Evolutionary conservation across 176 grass and related monocot genomes (phyloP).

Genomic region (Triticum urartu): DNA sequence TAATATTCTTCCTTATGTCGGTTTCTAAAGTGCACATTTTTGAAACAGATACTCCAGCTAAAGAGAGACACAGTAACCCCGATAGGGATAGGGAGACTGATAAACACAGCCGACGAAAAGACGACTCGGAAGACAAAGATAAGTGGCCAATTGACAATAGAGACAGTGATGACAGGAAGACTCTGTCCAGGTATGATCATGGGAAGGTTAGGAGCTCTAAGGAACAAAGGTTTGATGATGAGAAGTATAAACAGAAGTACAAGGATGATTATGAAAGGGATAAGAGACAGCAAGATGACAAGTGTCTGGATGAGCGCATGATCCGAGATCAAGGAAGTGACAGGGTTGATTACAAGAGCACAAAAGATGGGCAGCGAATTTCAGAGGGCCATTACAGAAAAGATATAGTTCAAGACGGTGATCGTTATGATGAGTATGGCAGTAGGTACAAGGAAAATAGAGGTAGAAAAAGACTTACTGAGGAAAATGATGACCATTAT

Average conservation of each 20-base stretch:
- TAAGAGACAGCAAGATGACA: conserved; percentile 61
- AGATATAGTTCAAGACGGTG: conserved; percentile 53
- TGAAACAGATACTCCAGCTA: conserved; percentile 42
- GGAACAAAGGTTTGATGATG: conserved; percentile 73
- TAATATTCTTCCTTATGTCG: neutral
- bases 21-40: conserved; percentile 31
- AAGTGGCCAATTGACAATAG: conserved; percentile 62
- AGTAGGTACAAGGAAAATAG: conserved; percentile 69
- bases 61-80: conserved; percentile 50
- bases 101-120: conserved; percentile 62
- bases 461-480: conserved; percentile 61
- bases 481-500: conserved; percentile 62
- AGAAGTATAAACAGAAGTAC: conserved; percentile 77
- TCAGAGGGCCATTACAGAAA: conserved; percentile 73
- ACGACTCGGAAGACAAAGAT: conserved; percentile 65
- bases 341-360: conserved; percentile 56
- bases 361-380: conserved; percentile 65
- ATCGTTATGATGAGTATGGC: conserved; percentile 61
- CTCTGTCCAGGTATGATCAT: conserved; percentile 67
- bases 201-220: conserved; percentile 68
- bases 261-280: conserved; percentile 61
- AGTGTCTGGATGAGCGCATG: conserved; percentile 47
- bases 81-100: conserved; percentile 43
- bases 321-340: conserved; percentile 47
- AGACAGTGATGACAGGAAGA: conserved; percentile 73